These are phyloP conservation scores for Fusarium compactum DNA, from an alignment of 2,329 filamentous ascomycete genomes.

Conservation along the genomic window DNA sequence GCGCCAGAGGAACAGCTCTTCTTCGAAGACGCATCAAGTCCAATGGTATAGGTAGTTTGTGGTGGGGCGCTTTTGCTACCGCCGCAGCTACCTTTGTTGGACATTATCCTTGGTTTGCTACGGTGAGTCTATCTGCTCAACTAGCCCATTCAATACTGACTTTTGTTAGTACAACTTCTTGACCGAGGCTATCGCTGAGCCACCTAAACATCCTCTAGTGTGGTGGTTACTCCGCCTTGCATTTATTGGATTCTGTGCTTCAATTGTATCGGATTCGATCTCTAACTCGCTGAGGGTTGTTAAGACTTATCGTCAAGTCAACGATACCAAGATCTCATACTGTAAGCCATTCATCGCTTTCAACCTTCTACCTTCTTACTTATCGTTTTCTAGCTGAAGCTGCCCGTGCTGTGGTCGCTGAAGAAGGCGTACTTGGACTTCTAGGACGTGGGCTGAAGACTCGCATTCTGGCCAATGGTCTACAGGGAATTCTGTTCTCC, in stretches of 20 bases:
- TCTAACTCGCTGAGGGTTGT: slow-evolving; percentile 62
- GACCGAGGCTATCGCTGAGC: slow-evolving; percentile 54
- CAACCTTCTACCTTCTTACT: neutral
- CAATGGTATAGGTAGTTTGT: slow-evolving; percentile 59
- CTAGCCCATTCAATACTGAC: neutral
- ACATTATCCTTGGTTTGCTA: slow-evolving; percentile 64
- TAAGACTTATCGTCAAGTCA: slow-evolving; percentile 64
- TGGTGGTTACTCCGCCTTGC: slow-evolving; percentile 59
- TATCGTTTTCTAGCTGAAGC: slow-evolving; percentile 53
- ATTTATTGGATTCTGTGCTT: slow-evolving; percentile 56
- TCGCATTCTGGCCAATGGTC: slow-evolving; percentile 61
- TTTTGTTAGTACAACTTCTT: slow-evolving; percentile 57
- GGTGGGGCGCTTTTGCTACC: slow-evolving; percentile 63
- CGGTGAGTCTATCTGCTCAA: slow-evolving; percentile 45
- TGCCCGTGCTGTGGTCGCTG: slow-evolving; percentile 54
- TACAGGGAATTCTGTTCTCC: slow-evolving; percentile 61
- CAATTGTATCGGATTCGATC: slow-evolving; percentile 59
- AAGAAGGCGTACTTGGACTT: slow-evolving; percentile 58
- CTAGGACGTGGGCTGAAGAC: slow-evolving; percentile 61
- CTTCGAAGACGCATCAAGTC: slow-evolving; percentile 59
- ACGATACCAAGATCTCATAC: slow-evolving; percentile 61
- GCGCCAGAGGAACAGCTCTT: slow-evolving; percentile 56
- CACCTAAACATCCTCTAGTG: slow-evolving; percentile 54
- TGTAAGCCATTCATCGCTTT: slow-evolving; percentile 44
- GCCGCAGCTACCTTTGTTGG: slow-evolving; percentile 63